Percentiles rank a stretch among this genome's conserved stretches.
phyloP scores from a whole-genome alignment of 805 yeast species.

The Saturnispora besseyi region DNA sequence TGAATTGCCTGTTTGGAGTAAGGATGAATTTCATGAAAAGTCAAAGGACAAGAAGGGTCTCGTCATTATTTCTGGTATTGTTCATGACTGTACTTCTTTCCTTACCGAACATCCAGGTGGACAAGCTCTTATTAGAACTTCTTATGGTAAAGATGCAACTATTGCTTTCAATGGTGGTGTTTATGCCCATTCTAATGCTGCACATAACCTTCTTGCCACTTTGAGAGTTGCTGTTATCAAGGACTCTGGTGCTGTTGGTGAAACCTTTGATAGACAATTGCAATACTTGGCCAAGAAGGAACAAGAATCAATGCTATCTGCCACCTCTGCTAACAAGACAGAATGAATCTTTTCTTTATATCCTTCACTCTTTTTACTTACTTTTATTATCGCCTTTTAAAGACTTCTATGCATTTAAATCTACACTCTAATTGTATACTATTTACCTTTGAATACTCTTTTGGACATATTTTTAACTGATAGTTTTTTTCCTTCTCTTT shows the following conservation, averaged over 20 bases:
- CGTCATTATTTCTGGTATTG: constrained; percentile 68
- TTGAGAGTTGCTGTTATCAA: constrained; percentile 76
- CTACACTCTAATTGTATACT: not conserved
- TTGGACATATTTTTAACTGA: too few species aligned
- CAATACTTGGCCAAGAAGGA: constrained; percentile 21
- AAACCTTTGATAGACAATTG: constrained; percentile 44
- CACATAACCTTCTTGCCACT: constrained; percentile 71
- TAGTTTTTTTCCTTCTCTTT: too few species aligned
- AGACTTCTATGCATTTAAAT: not conserved
- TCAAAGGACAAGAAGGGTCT: constrained; percentile 46
- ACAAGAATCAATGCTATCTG: constrained; percentile 1
- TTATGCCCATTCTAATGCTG: constrained; percentile 78
- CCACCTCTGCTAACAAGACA: constrained; percentile 2
- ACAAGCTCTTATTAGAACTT: constrained; percentile 57
- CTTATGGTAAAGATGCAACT: constrained; percentile 75
- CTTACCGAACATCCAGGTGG: constrained; percentile 83
- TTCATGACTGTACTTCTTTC: constrained; percentile 64
- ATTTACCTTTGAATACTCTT: too few species aligned
- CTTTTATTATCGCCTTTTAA: not conserved
- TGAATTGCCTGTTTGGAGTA: constrained; percentile 67
- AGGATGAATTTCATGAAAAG: constrained; percentile 45
- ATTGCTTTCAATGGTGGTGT: constrained; percentile 82
- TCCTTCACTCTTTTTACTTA: not conserved
- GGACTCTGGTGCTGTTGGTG: constrained; percentile 50
- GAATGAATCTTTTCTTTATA: not conserved